Conservation (phyloP, 805 yeast genomes). For the Lachancea mirantina region DNA sequence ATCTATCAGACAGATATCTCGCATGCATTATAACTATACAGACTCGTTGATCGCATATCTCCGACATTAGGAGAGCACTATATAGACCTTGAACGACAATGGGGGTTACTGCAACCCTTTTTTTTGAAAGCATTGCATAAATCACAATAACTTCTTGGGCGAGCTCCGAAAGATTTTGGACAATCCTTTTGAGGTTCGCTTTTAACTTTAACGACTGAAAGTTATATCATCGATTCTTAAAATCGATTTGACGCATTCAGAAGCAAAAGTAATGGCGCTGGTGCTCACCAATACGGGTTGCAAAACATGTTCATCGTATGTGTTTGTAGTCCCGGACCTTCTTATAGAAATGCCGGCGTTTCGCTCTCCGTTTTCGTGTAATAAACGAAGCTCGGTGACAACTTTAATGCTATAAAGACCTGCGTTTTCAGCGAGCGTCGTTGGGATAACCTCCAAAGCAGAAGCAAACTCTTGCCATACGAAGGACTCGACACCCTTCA, state of each 20-base stretch:
- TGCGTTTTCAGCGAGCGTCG: constrained; percentile 91
- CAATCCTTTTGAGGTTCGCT: not conserved
- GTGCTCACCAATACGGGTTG: constrained; percentile 95
- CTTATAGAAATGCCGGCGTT: constrained; percentile 96
- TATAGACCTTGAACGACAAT: no score
- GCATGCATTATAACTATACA: not conserved
- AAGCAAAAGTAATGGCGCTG: constrained; percentile 88
- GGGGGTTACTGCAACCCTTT: no score
- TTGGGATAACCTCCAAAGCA: constrained; percentile 88
- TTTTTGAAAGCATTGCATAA: no score
- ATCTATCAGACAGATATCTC: not conserved
- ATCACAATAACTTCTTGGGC: not conserved
- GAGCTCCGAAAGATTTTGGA: constrained; percentile 4
- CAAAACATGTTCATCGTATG: constrained; percentile 86
- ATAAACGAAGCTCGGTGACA: constrained; percentile 84
- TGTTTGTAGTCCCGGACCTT: constrained; percentile 87
- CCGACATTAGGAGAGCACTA: no score
- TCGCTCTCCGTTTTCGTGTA: constrained; percentile 83
- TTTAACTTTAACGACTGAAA: constrained; percentile 56
- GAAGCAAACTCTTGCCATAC: constrained; percentile 89
- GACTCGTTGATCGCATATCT: not conserved
- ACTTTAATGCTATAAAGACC: constrained; percentile 87
- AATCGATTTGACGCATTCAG: constrained; percentile 94
- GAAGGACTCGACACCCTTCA: constrained; percentile 81
- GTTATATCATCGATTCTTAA: constrained; percentile 96